These are phyloP conservation scores for Eimeria nieschulzi DNA, from an alignment of 169 alveolate species.

Conservation along the genomic window DNA sequence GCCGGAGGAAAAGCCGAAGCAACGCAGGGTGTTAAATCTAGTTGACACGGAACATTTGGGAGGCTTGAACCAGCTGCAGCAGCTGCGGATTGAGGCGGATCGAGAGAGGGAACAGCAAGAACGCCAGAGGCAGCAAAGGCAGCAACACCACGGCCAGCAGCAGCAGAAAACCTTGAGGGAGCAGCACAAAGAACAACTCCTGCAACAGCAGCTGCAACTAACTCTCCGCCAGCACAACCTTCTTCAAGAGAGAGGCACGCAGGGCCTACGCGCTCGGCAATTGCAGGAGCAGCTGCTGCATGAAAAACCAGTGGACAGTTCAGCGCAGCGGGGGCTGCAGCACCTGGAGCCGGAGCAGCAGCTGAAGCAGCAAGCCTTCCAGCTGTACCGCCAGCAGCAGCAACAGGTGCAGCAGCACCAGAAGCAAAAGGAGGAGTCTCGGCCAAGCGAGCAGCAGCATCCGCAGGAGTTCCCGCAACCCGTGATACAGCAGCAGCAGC, in stretches of 20 bases:
- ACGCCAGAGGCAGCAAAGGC: constrained; percentile 48
- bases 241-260: neutral
- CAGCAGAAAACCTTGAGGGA: constrained; percentile 39
- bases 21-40: neutral
- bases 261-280: neutral
- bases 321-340: no score
- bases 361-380: neutral
- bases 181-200: constrained; percentile 12
- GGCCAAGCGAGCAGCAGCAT: neutral
- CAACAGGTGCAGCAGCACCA: neutral
- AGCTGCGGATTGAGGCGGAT: constrained; percentile 36
- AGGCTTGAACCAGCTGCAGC: constrained; percentile 65
- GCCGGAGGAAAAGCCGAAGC: constrained; percentile 25
- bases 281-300: neutral
- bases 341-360: no score
- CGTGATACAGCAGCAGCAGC: neutral
- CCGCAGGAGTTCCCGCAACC: no score
- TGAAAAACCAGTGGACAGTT: no score
- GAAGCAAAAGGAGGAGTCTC: neutral
- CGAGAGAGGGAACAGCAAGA: constrained; percentile 30
- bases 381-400: neutral
- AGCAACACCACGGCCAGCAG: constrained; percentile 35
- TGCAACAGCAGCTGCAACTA: neutral
- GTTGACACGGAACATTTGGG: constrained; percentile 50
- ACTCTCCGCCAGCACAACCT: no score